A percentile compares a stretch with the other conserved stretches of the same genome.
Conservation (phyloP, 495 filamentous ascomycete species). For the Neurospora tetrasperma region DNA sequence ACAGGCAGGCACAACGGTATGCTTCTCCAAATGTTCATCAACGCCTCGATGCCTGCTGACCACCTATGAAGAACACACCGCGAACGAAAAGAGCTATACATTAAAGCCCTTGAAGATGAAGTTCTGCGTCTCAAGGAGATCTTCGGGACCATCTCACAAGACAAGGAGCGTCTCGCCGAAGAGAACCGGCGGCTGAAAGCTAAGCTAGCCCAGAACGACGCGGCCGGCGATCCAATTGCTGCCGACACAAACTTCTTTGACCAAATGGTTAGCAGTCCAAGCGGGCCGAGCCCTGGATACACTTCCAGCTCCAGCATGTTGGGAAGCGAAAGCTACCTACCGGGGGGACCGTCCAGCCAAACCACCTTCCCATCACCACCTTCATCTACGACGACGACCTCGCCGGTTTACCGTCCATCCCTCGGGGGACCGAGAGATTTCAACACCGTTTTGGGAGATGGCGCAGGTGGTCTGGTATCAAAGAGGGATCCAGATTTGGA, state of each 20-base stretch:
- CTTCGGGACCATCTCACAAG: slow-evolving; percentile 49
- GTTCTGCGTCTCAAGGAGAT: slow-evolving; percentile 61
- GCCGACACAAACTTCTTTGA: slow-evolving; percentile 31
- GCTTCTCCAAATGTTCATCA: background rate
- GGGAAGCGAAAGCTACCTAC: slow-evolving; percentile 40
- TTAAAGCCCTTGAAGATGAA: slow-evolving; percentile 85
- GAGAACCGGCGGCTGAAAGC: slow-evolving; percentile 73
- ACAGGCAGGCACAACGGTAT: slow-evolving; percentile 92
- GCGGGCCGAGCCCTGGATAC: slow-evolving; percentile 36
- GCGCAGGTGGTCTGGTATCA: slow-evolving; percentile 5
- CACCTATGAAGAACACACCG: slow-evolving; percentile 61
- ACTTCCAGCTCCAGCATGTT: slow-evolving; percentile 47
- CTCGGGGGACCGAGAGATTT: background rate
- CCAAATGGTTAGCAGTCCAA: slow-evolving; percentile 34
- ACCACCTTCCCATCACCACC: slow-evolving; percentile 34
- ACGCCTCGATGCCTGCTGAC: background rate
- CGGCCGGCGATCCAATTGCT: slow-evolving; percentile 30
- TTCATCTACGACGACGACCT: slow-evolving; percentile 26
- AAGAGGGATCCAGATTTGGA: slow-evolving; percentile 46
- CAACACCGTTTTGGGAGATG: slow-evolving; percentile 10
- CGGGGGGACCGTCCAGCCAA: slow-evolving; percentile 23
- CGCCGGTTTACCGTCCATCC: slow-evolving; percentile 2
- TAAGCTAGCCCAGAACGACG: slow-evolving; percentile 63
- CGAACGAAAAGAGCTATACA: slow-evolving; percentile 92
- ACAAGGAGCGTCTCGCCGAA: slow-evolving; percentile 54